Evolutionary conservation across 2,329 filamentous ascomycete species (phyloP).

Genomic region (Berkeleyomyces rouxiae): DNA sequence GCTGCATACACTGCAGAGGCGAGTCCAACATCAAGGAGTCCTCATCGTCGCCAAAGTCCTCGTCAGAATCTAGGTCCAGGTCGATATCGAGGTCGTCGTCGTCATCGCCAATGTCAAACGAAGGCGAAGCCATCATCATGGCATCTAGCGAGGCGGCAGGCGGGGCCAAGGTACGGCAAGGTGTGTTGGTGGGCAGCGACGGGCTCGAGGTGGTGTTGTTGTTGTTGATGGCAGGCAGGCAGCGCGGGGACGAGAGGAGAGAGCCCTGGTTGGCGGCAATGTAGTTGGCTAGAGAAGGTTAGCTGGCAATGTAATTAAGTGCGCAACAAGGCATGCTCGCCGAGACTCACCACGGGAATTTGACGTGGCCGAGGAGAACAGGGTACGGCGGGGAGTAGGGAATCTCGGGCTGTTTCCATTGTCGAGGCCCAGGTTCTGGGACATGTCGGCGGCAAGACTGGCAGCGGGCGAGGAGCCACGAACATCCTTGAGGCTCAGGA

Average conservation of each 20-base stretch:
- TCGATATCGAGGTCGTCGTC: conserved; percentile 6
- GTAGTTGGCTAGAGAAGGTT: neutral
- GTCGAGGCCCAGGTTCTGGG: conserved; percentile 92
- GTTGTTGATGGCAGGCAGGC: conserved; percentile 38
- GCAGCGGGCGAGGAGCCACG: conserved; percentile 79
- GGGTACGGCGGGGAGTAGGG: conserved; percentile 25
- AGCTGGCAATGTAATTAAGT: neutral
- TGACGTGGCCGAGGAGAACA: conserved; percentile 23
- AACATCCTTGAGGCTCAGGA: conserved; percentile 64
- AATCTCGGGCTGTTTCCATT: conserved; percentile 42
- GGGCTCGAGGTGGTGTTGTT: conserved; percentile 55
- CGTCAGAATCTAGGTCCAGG: conserved; percentile 7
- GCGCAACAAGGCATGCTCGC: neutral
- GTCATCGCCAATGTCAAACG: conserved; percentile 4
- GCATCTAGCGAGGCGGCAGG: conserved; percentile 7
- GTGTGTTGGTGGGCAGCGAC: conserved; percentile 21
- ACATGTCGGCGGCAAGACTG: conserved; percentile 82
- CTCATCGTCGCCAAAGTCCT: conserved; percentile 10
- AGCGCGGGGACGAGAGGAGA: conserved; percentile 18
- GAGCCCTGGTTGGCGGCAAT: conserved; percentile 10
- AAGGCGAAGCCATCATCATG: conserved; percentile 13
- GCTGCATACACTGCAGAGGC: conserved; percentile 8
- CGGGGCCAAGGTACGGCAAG: conserved; percentile 2
- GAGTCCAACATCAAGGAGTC: conserved; percentile 13
- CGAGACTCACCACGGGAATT: neutral